Base-by-base conservation (phyloP, 108 stramenopile genomes). In the Fragilariopsis cylindrus region DNA sequence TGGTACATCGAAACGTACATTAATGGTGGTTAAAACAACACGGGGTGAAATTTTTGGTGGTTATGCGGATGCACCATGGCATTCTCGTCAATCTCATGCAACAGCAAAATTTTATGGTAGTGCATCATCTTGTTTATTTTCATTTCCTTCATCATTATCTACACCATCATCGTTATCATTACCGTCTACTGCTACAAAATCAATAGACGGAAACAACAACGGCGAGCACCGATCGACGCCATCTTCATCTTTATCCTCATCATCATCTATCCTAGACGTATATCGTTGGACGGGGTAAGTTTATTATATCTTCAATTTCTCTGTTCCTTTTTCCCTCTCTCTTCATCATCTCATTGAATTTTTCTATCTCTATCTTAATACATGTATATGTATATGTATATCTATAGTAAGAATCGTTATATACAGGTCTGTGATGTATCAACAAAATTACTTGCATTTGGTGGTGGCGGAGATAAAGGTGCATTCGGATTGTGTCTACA, bases 401-500 rank as follows among this genome's bases (percentile, higher is more conserved):
- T 19, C 19, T 19, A 19, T 30, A 30, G 30, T 2, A 78, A 69
- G 49, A 96, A 96, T 72, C 81, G 95, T 44, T 96, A 93, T 70
- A 88, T 93, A 48, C 95, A 96, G 72, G 62, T 93, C 4, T 91
- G 90, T 52, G 95, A 96, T 65, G 60, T 73, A 16, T 54, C 66
- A 11, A 78, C 71, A 55, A 82, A 85, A 58, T 80, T 84, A 60
- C 49, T 96, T 21, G 95, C 95, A 21, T 92, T 96, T 82, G 95
- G 95, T 40, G 92, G 95, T 18, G 95, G 95, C 55, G 95, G 95
- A 18, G 81, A 89, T 58, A 82, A 92, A 11, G 92, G 95, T 18
- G 88, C 87, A 40, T 96, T 96, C 82, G 95, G 95, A 48, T 77
- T 96, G 15, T 91, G 89, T 73, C 79, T 96, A 13, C 89, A 93